Conservation (phyloP, 2,329 filamentous ascomycete genomes). For the Leptosphaerulina australis region DNA sequence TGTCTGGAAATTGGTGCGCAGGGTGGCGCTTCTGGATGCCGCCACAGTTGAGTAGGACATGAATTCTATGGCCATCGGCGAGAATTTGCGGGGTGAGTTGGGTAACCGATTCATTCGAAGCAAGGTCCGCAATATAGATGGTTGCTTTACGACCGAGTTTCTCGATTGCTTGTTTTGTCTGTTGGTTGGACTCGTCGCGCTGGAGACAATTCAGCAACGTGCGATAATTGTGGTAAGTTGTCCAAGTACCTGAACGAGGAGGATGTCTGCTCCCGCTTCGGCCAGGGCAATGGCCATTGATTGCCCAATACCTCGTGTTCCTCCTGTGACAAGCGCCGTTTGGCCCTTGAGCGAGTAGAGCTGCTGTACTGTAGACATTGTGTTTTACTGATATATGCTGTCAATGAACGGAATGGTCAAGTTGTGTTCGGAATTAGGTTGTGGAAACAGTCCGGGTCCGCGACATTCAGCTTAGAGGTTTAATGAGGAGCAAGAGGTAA, state of each 20-base stretch:
- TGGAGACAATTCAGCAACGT: constrained; percentile 43
- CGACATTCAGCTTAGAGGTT: neutral
- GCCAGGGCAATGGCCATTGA: constrained; percentile 58
- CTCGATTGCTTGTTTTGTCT: constrained; percentile 67
- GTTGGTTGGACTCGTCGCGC: constrained; percentile 61
- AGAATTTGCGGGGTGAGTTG: constrained; percentile 66
- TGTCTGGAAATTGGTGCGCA: constrained; percentile 74
- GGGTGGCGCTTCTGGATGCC: constrained; percentile 84
- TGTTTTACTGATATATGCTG: constrained; percentile 10
- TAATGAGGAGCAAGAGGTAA: neutral
- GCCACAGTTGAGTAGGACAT: constrained; percentile 84
- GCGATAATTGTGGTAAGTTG: no score
- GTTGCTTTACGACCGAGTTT: constrained; percentile 68
- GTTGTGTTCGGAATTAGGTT: neutral
- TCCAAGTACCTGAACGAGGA: constrained; percentile 55
- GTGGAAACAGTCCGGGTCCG: no score
- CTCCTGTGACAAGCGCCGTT: constrained; percentile 57
- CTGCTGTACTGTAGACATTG: constrained; percentile 44
- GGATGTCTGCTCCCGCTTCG: constrained; percentile 58
- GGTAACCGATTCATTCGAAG: constrained; percentile 65
- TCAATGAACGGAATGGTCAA: constrained; percentile 7
- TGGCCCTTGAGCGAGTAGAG: constrained; percentile 59
- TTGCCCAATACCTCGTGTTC: constrained; percentile 58
- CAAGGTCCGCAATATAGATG: constrained; percentile 74
- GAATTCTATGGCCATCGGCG: constrained; percentile 67